Evolutionary conservation across 2,329 filamentous ascomycete genomes (phyloP), one percentile per base, ranked within the genome.

Genomic region (Alternaria postmessia): DNA sequence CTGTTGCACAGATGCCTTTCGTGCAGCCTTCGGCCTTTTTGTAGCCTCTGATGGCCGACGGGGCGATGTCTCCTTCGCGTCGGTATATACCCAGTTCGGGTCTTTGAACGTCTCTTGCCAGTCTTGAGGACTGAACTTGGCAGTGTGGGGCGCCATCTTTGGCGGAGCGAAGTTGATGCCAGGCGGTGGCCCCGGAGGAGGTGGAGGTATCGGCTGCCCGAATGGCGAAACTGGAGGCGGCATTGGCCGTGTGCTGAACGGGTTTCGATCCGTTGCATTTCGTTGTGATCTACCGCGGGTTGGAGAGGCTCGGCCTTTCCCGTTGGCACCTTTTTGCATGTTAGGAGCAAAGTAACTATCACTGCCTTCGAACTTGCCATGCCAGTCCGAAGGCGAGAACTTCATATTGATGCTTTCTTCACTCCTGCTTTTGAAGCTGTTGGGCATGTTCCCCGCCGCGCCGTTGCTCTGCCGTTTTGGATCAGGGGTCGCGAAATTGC

Each of bases 351-450:
- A 83, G 64, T 82, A 82, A 49, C 81, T 79, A 6, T 75, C 67
- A 32, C 70, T 75, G 44, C 80, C 80, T 48, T 76, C 69, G 62
- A 84, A 84, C 47, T 78, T 80, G 39, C 81, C 82, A 65, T 76
- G 78, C 78, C 80, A 83, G 30, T 81, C 80, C 24, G 76, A 75
- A 22, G 82, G 79, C 7, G 80, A 81, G 65, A 84, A 84, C 28
- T 80, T 81, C 51, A 81, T 81, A 59, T 83, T 83, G 72, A 84
- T 83, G 60, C 78, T 79, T 58, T 84, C 82, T 46, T 80, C 78
- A 62, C 82, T 84, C 59, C 77, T 76, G 63, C 80, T 83, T 63
- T 82, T 81, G 68, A 77, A 77, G 18, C 69, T 68, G 42, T 68
- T 73, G 5, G 71, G 65, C 5, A 69, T 51, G 38, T 71, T 70